Evolutionary conservation across 2,329 filamentous ascomycete species (phyloP).

Genomic region (Aspergillus texensis): DNA sequence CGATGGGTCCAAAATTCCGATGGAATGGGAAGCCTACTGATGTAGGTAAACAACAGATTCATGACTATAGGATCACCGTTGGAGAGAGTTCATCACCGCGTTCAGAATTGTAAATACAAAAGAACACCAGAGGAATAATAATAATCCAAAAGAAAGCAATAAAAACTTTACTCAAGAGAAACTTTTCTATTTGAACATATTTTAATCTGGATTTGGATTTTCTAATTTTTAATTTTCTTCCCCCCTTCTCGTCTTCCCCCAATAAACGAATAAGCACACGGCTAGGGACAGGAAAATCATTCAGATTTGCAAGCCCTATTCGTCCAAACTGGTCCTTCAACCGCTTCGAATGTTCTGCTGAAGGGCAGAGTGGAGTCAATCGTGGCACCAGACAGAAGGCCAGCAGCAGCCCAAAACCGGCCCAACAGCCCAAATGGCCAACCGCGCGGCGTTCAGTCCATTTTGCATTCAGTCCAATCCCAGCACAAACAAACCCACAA

Average conservation of each 20-base stretch:
- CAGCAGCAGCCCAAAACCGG: conserved; percentile 39
- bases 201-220: not conserved
- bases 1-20: conserved; percentile 1
- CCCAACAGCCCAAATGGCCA: conserved; percentile 37
- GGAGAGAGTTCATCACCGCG: too few species aligned
- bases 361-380: conserved; percentile 35
- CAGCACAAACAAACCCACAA: conserved; percentile 8
- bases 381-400: conserved; percentile 43
- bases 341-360: conserved; percentile 19
- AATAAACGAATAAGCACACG: conserved; percentile 13
- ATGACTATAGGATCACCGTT: too few species aligned
- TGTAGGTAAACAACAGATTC: not conserved
- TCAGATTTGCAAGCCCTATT: conserved; percentile 31
- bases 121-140: not conserved
- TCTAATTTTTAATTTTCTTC: not conserved
- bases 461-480: conserved; percentile 7
- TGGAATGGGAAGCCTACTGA: not conserved
- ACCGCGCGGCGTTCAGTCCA: conserved; percentile 18
- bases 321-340: conserved; percentile 30
- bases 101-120: not conserved
- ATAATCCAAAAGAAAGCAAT: not conserved
- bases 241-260: not conserved
- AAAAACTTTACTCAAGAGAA: not conserved
- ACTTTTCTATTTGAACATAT: not conserved
- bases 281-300: conserved; percentile 16